Conservation (phyloP, 2,329 filamentous ascomycete species). For the Neocatenulostroma microsporum region DNA sequence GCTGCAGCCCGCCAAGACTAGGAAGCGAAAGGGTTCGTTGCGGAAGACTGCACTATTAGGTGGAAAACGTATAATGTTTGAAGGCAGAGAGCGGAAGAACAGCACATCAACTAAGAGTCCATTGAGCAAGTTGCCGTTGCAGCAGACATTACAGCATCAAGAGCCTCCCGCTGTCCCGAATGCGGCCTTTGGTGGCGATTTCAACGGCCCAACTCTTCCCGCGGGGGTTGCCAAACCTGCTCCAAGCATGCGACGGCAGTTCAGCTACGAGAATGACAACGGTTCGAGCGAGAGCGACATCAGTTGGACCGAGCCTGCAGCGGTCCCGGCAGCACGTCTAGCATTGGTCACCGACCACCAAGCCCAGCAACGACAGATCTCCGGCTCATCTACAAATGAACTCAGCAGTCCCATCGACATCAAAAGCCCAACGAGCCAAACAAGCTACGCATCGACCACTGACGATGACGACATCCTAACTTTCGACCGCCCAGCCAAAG, state of each 20-base stretch:
- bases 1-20: constrained; percentile 44
- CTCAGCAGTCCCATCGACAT: constrained; percentile 25
- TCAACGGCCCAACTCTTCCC: no score
- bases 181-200: no score
- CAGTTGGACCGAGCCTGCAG: constrained; percentile 27
- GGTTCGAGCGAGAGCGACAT: constrained; percentile 22
- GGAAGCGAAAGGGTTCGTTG: constrained; percentile 74
- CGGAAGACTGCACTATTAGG: constrained; percentile 80
- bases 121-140: constrained; percentile 21
- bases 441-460: constrained; percentile 63
- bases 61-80: constrained; percentile 52
- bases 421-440: constrained; percentile 40
- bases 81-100: constrained; percentile 47
- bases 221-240: no score
- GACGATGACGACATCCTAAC: constrained; percentile 74
- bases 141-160: constrained; percentile 6
- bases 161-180: no score
- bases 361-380: constrained; percentile 6
- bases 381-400: constrained; percentile 10
- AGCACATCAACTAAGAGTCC: constrained; percentile 29
- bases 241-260: constrained; percentile 17
- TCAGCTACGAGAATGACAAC: constrained; percentile 32
- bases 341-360: constrained; percentile 23
- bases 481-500: constrained; percentile 40
- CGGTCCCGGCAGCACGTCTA: constrained; percentile 20